A percentile compares a stretch with the other conserved stretches of the same genome.
Conservation (phyloP, 2,329 filamentous ascomycete species). For the Sarocladium brachiariae region DNA sequence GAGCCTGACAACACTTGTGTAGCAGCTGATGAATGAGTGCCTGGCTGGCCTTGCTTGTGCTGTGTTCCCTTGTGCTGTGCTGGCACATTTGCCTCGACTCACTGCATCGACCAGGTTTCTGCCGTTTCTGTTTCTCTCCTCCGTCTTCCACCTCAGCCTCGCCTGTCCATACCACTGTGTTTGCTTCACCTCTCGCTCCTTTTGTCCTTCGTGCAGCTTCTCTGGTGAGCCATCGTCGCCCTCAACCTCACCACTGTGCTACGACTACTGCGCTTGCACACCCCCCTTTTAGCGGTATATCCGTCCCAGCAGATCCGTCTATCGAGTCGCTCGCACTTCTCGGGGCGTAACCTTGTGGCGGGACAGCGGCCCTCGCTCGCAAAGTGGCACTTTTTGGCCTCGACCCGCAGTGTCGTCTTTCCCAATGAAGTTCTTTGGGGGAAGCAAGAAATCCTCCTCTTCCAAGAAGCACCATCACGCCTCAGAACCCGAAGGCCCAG, state of each 20-base stretch:
- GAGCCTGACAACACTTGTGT: constrained; percentile 8
- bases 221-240: no score
- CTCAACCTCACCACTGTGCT: no score
- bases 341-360: constrained; percentile 32
- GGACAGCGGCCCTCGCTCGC: constrained; percentile 22
- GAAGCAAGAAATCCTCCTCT: constrained; percentile 35
- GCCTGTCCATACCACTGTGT: not conserved
- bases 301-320: not conserved
- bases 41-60: constrained; percentile 3
- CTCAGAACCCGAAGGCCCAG: constrained; percentile 16
- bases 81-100: constrained; percentile 10
- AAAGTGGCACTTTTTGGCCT: constrained; percentile 10
- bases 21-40: constrained; percentile 5
- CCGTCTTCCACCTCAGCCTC: constrained; percentile 10
- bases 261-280: no score
- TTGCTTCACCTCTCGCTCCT: not conserved
- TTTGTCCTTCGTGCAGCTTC: not conserved
- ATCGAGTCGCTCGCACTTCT: constrained; percentile 5
- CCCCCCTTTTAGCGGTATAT: not conserved
- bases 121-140: constrained; percentile 10
- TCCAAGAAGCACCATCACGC: constrained; percentile 27
- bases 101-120: constrained; percentile 12
- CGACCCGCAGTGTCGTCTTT: constrained; percentile 13
- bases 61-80: constrained; percentile 9
- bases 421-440: constrained; percentile 44